Evolutionary conservation across 2,329 filamentous ascomycete species (phyloP).

Genomic region (Ophiostoma piceae): DNA sequence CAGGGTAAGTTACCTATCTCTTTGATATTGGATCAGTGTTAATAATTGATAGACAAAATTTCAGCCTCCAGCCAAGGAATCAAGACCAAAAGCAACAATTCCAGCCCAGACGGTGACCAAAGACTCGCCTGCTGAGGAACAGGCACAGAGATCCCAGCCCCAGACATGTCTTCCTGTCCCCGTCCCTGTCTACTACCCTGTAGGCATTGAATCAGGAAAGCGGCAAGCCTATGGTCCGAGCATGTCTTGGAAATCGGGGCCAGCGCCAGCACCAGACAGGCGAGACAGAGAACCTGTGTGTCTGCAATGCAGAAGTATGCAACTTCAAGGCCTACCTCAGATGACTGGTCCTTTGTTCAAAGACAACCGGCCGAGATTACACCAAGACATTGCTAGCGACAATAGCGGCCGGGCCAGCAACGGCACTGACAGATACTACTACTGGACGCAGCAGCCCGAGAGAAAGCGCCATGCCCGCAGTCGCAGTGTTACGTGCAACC

Average conservation of each 20-base stretch:
- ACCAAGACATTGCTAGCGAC: conserved; percentile 6
- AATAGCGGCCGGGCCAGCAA: conserved; percentile 1
- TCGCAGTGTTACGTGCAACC: background rate
- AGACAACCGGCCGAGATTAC: background rate
- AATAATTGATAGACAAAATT: background rate
- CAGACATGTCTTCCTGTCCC: background rate
- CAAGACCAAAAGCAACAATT: background rate
- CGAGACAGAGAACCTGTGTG: background rate
- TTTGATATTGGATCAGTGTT: background rate
- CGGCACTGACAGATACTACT: background rate
- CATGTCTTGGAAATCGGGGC: background rate
- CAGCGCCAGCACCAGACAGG: background rate
- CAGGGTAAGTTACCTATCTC: background rate
- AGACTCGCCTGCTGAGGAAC: background rate
- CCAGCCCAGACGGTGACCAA: background rate
- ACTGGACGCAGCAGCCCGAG: background rate
- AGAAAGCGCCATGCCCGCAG: background rate
- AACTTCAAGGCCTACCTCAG: background rate
- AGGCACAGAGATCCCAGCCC: background rate
- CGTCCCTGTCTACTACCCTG: background rate
- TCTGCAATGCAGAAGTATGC: background rate
- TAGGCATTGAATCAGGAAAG: background rate
- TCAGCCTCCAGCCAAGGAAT: background rate
- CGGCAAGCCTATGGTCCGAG: background rate
- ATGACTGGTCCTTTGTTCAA: background rate